These are phyloP conservation scores for Paraglomus brasilianum DNA, from an alignment of 192 early-diverging fungal species.

Conservation along the genomic window DNA sequence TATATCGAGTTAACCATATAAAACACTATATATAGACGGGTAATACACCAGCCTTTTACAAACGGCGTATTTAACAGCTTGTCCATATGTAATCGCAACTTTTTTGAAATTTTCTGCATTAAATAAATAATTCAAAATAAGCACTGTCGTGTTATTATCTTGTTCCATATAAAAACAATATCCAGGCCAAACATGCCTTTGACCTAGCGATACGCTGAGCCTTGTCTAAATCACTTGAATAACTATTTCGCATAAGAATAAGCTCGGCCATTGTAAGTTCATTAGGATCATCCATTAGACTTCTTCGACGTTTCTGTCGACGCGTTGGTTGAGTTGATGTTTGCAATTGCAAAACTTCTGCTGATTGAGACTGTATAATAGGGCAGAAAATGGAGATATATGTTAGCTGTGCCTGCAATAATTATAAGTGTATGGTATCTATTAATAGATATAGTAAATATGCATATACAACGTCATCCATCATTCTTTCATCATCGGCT, in stretches of 20 bases:
- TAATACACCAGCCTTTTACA: not conserved
- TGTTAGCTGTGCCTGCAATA: not conserved
- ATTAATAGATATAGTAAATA: not conserved
- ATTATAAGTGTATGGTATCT: not conserved
- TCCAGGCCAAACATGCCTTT: constrained; percentile 5
- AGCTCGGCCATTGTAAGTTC: constrained; percentile 26
- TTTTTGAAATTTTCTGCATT: not conserved
- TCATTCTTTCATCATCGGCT: not conserved
- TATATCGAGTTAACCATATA: not conserved
- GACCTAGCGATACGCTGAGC: not conserved
- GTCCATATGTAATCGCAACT: not conserved
- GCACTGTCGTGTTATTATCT: not conserved
- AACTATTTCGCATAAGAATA: constrained; percentile 13
- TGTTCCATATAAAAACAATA: not conserved
- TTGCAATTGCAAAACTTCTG: not conserved
- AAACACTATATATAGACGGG: not conserved
- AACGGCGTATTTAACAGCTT: constrained; percentile 14
- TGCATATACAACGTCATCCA: not conserved
- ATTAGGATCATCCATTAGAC: constrained; percentile 14
- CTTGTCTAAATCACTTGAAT: not conserved
- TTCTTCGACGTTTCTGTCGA: not conserved
- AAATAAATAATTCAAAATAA: not conserved
- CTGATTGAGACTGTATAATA: not conserved
- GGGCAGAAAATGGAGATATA: not conserved
- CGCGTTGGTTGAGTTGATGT: constrained; percentile 1